Base-by-base conservation (phyloP, 1,284 basidiomycete species). In the Ceratobasidium theobromae region DNA sequence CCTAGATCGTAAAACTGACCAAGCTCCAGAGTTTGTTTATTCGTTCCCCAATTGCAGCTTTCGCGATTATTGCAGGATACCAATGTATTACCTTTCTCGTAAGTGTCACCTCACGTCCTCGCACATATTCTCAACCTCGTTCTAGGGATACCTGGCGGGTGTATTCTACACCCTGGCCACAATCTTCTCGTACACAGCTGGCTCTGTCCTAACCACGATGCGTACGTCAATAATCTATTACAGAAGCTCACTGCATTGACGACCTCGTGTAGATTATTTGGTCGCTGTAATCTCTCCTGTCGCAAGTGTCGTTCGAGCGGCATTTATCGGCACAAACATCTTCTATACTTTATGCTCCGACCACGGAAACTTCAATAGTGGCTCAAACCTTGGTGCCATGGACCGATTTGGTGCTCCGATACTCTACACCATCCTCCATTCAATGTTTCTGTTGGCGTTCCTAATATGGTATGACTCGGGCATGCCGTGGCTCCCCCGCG, bases 281-380 rank as follows among this genome's bases (percentile, higher is more conserved):
- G 45, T 60, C 27, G 55, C 55, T 23, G 27, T 60, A 41, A 60
- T 60, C 23, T 60, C 55, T 27, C 55, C 55, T 11, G 55, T 60
- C 2, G 55, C 55, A n/a, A 60, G 55, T 14, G 55, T 60, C 25
- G 55, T 60, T 27, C 25, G 55, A 4, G 85, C 88, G 0, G 82
- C 83, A 0, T 80, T 91, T 33, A 82, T 93, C 14, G 87, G 87
- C 0, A 80, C 89, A 71, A 92, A 93, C 73, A 75, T 90, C 1
- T 93, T 91, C 75, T 87, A 85, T 6, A 77, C 91, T 16, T 82
- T 91, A 0, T 92, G 90, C 72, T 77, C 86, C 68, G 86, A 86
- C 11, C 75, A 79, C 0, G 78, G 78, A 4, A 76, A 79, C 0
- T 78, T 84, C 33, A 81, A 82, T 0, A 71, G 79, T 0, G 72